Percentiles rank a stretch among this genome's conserved stretches.
These are phyloP conservation scores for Leishmania aethiopica DNA, from an alignment of 208 protist species.

Conservation along the genomic window DNA sequence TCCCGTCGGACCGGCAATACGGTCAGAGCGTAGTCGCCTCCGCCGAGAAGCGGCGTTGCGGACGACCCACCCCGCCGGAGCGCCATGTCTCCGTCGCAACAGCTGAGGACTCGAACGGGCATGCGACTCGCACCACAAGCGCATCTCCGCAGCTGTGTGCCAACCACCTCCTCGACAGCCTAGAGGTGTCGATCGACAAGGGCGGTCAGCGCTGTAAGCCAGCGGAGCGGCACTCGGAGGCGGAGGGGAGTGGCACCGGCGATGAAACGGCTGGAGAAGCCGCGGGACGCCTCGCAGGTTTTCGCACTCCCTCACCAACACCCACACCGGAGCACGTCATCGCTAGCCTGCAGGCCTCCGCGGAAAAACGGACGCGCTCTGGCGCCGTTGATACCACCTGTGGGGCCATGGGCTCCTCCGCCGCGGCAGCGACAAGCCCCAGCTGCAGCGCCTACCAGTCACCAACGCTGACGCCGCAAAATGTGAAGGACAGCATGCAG, in stretches of 20 bases:
- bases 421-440: not conserved
- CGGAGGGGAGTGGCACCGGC: not conserved
- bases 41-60: slow-evolving; percentile 34
- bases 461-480: slow-evolving; percentile 38
- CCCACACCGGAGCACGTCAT: slow-evolving; percentile 35
- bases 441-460: slow-evolving; percentile 20
- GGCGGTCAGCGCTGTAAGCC: slow-evolving; percentile 19
- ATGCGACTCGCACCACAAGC: slow-evolving; percentile 4
- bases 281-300: not conserved
- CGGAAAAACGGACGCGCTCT: slow-evolving; percentile 36
- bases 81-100: not conserved
- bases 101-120: no score
- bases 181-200: slow-evolving; percentile 34
- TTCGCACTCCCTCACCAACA: slow-evolving; percentile 34
- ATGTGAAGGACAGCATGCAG: slow-evolving; percentile 45
- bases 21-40: slow-evolving; percentile 39
- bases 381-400: slow-evolving; percentile 5
- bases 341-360: slow-evolving; percentile 42
- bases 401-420: not conserved
- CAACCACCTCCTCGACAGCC: slow-evolving; percentile 32
- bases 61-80: slow-evolving; percentile 24
- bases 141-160: slow-evolving; percentile 36
- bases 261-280: not conserved
- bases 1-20: slow-evolving; percentile 32
- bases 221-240: slow-evolving; percentile 1